Conservation (phyloP, 768 basidiomycete genomes). For the Lyophyllum semitale region DNA sequence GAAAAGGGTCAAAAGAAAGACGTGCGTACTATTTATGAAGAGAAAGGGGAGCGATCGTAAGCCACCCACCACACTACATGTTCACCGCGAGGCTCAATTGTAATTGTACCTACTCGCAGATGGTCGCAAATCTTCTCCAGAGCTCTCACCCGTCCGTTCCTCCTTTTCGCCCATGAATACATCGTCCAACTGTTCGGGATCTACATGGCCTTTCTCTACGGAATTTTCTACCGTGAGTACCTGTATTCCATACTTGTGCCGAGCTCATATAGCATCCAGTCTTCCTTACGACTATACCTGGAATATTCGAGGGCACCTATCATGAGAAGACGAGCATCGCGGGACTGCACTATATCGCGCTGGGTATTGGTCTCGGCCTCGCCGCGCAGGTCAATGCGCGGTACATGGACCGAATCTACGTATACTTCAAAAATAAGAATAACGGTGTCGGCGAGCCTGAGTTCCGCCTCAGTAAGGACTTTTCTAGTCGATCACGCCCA, state of each 20-base stretch:
- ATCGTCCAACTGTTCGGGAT: slow-evolving; percentile 68
- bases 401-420: slow-evolving; percentile 56
- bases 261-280: slow-evolving; percentile 37
- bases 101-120: slow-evolving; percentile 31
- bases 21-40: slow-evolving; percentile 52
- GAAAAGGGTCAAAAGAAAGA: slow-evolving; percentile 42
- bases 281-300: slow-evolving; percentile 65
- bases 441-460: slow-evolving; percentile 49
- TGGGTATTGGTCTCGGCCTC: slow-evolving; percentile 60
- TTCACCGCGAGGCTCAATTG: not conserved
- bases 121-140: slow-evolving; percentile 52
- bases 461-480: slow-evolving; percentile 42
- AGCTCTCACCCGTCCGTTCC: slow-evolving; percentile 69
- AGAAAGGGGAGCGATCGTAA: slow-evolving; percentile 42
- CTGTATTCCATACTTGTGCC: not conserved
- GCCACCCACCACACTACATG: slow-evolving; percentile 17
- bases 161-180: slow-evolving; percentile 57
- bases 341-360: slow-evolving; percentile 70
- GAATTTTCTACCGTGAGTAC: slow-evolving; percentile 53
- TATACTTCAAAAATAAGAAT: slow-evolving; percentile 50
- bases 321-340: slow-evolving; percentile 55
- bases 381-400: slow-evolving; percentile 59
- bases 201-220: slow-evolving; percentile 75
- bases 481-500: not conserved
- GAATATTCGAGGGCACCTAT: slow-evolving; percentile 59